These are phyloP conservation scores for Styphnolobium japonicum DNA, from an alignment of 306 rosid species.

Conservation along the genomic window DNA sequence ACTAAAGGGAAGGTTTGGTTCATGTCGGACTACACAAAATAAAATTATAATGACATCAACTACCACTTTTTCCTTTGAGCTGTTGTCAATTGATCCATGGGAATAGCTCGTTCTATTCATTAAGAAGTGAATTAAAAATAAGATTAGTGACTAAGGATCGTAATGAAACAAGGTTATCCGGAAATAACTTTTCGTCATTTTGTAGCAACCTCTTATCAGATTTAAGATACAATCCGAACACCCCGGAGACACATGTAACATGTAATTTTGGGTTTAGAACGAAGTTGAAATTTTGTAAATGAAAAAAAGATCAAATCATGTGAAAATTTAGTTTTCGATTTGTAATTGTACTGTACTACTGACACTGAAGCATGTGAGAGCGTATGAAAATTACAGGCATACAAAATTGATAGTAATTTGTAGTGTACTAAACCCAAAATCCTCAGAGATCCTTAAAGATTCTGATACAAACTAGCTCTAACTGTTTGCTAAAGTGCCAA, in stretches of 20 bases:
- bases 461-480: slow-evolving; percentile 26
- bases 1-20: too few relatives aligned
- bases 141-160: neutral
- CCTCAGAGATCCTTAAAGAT: slow-evolving; percentile 8
- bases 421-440: neutral
- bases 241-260: neutral
- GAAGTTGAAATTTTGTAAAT: neutral
- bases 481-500: slow-evolving; percentile 8
- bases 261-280: neutral
- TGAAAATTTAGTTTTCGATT: neutral
- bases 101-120: neutral
- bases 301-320: neutral
- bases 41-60: neutral
- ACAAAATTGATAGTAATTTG: neutral
- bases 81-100: too few relatives aligned
- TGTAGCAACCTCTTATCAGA: neutral
- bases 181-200: neutral
- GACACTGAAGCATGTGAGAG: neutral
- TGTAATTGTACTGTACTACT: neutral
- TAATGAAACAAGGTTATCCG: neutral
- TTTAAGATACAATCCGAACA: neutral
- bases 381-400: neutral
- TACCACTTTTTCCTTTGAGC: neutral
- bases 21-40: too few relatives aligned
- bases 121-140: neutral